A percentile compares a stretch with the other conserved stretches of the same genome.
phyloP scores from a whole-genome alignment of 2,329 filamentous ascomycete species.

The Talaromyces sp. region DNA sequence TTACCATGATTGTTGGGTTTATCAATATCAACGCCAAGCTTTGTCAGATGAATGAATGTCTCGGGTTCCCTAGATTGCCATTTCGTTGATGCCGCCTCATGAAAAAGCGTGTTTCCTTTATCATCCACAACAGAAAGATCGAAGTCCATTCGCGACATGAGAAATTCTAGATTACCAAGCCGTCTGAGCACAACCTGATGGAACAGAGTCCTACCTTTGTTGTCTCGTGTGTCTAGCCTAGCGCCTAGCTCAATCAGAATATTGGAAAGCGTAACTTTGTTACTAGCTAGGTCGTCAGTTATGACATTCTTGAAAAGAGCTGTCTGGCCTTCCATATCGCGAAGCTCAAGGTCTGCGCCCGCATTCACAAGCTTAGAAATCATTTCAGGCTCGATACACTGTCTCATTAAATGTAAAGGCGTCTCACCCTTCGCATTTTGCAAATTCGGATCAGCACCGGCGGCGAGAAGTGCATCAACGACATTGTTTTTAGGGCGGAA shows the following conservation, averaged over 20 bases:
- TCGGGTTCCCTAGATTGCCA: background rate
- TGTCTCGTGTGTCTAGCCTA: conserved; percentile 8
- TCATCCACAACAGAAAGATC: background rate
- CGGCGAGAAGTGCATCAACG: conserved; percentile 1
- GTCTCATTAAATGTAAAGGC: background rate
- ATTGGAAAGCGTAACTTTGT: conserved; percentile 5
- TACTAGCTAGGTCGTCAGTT: background rate
- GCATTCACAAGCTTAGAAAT: conserved; percentile 6
- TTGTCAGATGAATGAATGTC: background rate
- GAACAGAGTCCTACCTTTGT: conserved; percentile 8
- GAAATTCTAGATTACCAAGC: conserved; percentile 5
- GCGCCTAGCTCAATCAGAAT: conserved; percentile 7
- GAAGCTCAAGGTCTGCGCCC: conserved; percentile 5
- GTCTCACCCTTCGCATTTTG: conserved; percentile 9
- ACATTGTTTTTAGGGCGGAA: background rate
- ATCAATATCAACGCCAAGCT: conserved; percentile 11
- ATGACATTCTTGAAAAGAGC: conserved; percentile 9
- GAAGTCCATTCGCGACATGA: conserved; percentile 5
- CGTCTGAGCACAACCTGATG: conserved; percentile 5
- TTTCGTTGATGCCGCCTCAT: conserved; percentile 4
- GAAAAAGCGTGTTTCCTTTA: conserved; percentile 8
- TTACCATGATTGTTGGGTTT: conserved; percentile 6
- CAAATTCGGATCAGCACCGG: conserved; percentile 10
- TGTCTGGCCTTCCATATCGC: conserved; percentile 8
- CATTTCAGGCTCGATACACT: background rate